These are phyloP conservation scores for Aspergillus hiratsukae DNA, from an alignment of 2,329 filamentous ascomycete genomes.

Conservation along the genomic window DNA sequence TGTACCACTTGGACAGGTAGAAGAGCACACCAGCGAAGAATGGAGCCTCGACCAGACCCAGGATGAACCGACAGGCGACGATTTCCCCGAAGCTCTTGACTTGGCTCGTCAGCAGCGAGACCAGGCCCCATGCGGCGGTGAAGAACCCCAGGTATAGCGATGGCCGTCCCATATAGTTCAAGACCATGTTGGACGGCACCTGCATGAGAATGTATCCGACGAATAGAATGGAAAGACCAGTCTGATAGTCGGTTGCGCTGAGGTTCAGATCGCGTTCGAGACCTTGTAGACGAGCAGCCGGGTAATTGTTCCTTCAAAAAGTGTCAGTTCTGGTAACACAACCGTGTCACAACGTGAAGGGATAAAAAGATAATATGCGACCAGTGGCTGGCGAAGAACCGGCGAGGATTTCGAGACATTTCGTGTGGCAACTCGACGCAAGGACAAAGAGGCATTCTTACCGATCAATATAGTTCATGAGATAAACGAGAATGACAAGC, in stretches of 20 bases:
- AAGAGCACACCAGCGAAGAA: constrained; percentile 46
- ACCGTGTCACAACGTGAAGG: not conserved
- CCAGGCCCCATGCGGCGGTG: constrained; percentile 43
- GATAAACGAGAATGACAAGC: constrained; percentile 38
- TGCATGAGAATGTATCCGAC: constrained; percentile 44
- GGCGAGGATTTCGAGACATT: not conserved
- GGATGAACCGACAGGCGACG: constrained; percentile 43
- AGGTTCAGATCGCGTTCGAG: constrained; percentile 36
- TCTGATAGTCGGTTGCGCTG: constrained; percentile 35
- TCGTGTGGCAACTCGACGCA: not conserved
- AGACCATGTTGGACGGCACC: constrained; percentile 45
- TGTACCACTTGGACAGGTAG: constrained; percentile 50
- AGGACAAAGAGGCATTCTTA: constrained; percentile 10
- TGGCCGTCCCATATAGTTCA: constrained; percentile 41
- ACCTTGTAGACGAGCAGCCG: constrained; percentile 42
- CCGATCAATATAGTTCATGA: constrained; percentile 45
- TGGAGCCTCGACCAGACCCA: constrained; percentile 45
- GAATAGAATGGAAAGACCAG: constrained; percentile 41
- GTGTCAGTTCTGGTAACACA: not conserved
- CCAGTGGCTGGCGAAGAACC: not conserved
- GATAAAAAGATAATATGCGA: not conserved
- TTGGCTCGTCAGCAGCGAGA: constrained; percentile 42
- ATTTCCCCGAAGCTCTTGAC: constrained; percentile 41
- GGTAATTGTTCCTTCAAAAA: constrained; percentile 42
- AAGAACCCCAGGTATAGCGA: constrained; percentile 44